Percentiles rank a stretch among this genome's conserved stretches.
phyloP scores from a whole-genome alignment of 495 filamentous ascomycete species.

The Pyrenopolyporus hunteri region DNA sequence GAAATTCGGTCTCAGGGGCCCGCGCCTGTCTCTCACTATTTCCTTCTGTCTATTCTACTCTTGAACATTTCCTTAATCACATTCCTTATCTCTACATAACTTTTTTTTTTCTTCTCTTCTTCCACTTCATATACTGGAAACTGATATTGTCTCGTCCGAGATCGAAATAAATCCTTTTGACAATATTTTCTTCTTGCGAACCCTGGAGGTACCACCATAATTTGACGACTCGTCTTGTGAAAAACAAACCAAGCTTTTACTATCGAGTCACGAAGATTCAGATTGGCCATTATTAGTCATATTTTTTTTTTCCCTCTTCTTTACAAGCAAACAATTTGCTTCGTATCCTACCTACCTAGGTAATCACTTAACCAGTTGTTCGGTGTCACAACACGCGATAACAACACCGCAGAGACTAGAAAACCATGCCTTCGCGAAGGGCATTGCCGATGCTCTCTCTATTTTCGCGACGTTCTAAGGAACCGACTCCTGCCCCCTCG shows the following conservation, averaged over 20 bases:
- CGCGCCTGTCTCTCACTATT: neutral
- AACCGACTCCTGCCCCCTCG: neutral
- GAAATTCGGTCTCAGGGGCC: neutral
- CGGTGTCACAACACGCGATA: neutral
- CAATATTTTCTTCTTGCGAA: neutral
- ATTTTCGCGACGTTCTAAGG: slow-evolving; percentile 6
- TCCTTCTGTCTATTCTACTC: slow-evolving; percentile 13
- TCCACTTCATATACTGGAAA: slow-evolving; percentile 8
- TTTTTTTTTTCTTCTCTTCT: slow-evolving; percentile 5
- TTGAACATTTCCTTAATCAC: neutral
- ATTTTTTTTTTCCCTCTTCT: neutral
- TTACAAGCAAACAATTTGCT: slow-evolving; percentile 16
- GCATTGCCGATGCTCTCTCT: slow-evolving; percentile 25
- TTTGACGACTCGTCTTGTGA: neutral
- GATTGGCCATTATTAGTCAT: neutral
- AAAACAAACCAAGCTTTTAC: neutral
- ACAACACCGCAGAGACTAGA: neutral
- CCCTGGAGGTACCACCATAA: slow-evolving; percentile 3
- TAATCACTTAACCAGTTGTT: slow-evolving; percentile 13
- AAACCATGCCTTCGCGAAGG: slow-evolving; percentile 30
- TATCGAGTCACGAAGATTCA: slow-evolving; percentile 7
- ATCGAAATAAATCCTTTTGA: slow-evolving; percentile 7
- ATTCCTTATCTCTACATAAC: slow-evolving; percentile 11
- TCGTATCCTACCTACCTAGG: no score
- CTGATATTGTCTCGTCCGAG: neutral